Base-by-base conservation (phyloP, 2,329 filamentous ascomycete species). In the Ceratocystis destructans region DNA sequence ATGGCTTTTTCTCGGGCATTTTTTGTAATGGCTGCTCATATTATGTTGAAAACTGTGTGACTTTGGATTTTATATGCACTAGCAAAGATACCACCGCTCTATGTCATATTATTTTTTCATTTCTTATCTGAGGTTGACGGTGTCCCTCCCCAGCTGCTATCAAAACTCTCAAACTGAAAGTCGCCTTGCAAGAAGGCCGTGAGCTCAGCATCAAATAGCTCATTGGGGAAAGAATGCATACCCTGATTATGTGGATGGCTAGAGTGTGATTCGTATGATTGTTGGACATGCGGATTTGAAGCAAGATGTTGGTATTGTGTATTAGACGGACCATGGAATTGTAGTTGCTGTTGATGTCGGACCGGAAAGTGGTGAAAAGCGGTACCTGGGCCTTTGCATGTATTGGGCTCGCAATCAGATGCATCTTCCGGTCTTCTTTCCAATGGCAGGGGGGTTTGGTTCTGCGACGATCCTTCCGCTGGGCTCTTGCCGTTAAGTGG, bases 401-500 rank as follows among this genome's bases (percentile, higher is more conserved):
- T n/a, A 33, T 31, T 59, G 28, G 55, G 5, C 15, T 31, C 25
- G 55, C 17, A 17, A 28, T 59, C 15, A 1, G 22, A 59, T 37
- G 31, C 28, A 5, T 12, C 25, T 33, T n/a, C 55, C 55, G 55
- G 55, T 20, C 28, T 20, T 6, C 33, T 17, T 44, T 15, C 28
- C 15, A 28, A 15, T 6, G 50, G 20, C 2, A 28, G 5, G 3
- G 3, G 46, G 33, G 50, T 7, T 25, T 41, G 50, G 41, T 6
- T 28, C 41, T 48, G 10, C 12, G 20, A 10, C 41, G 2, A 20
- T 3, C 15, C 31, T 15, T 67, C 64, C 5, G 33, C 63, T 2
- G 62, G 59, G 46, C 65, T 70, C 2, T 66, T 41, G 1, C 67
- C 69, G 2, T 68, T 64, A 10, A 68, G 46, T 5, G 70, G 70